These are phyloP conservation scores for Fonsecaea nubica DNA, from an alignment of 2,329 filamentous ascomycete genomes.

Conservation along the genomic window DNA sequence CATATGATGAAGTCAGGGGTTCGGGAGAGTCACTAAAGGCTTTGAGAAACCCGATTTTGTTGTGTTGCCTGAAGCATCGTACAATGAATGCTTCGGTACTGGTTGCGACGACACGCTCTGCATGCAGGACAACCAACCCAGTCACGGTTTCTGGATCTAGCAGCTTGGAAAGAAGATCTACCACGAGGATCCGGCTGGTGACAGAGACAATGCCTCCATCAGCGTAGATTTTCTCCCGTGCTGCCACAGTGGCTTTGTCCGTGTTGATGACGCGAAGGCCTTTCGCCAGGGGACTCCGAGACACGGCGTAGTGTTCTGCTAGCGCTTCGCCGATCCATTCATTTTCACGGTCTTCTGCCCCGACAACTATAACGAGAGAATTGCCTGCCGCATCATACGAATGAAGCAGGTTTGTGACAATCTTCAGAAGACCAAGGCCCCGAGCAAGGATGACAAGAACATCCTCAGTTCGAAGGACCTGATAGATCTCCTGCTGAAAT, in stretches of 20 bases:
- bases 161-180: slow-evolving; percentile 84
- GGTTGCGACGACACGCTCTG: slow-evolving; percentile 81
- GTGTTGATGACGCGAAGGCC: slow-evolving; percentile 93
- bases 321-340: slow-evolving; percentile 95
- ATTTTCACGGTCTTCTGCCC: slow-evolving; percentile 91
- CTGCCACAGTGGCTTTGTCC: slow-evolving; percentile 84
- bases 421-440: slow-evolving; percentile 86
- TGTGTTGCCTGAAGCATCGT: slow-evolving; percentile 90
- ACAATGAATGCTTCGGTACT: slow-evolving; percentile 94
- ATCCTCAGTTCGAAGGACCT: slow-evolving; percentile 87
- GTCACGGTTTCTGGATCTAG: slow-evolving; percentile 84
- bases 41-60: slow-evolving; percentile 91
- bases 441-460: slow-evolving; percentile 90
- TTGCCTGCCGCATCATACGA: slow-evolving; percentile 96
- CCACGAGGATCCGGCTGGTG: slow-evolving; percentile 91
- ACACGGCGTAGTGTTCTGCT: slow-evolving; percentile 93
- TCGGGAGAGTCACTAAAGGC: slow-evolving; percentile 95
- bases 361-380: slow-evolving; percentile 87
- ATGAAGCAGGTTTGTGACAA: slow-evolving; percentile 95
- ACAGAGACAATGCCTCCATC: slow-evolving; percentile 92
- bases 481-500: slow-evolving; percentile 96
- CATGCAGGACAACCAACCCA: slow-evolving; percentile 84
- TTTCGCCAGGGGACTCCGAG: slow-evolving; percentile 78
- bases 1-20: slow-evolving; percentile 85
- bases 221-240: slow-evolving; percentile 89